Evolutionary conservation across 1,284 basidiomycete species (phyloP).

Genomic region (Puccinia novopanici): DNA sequence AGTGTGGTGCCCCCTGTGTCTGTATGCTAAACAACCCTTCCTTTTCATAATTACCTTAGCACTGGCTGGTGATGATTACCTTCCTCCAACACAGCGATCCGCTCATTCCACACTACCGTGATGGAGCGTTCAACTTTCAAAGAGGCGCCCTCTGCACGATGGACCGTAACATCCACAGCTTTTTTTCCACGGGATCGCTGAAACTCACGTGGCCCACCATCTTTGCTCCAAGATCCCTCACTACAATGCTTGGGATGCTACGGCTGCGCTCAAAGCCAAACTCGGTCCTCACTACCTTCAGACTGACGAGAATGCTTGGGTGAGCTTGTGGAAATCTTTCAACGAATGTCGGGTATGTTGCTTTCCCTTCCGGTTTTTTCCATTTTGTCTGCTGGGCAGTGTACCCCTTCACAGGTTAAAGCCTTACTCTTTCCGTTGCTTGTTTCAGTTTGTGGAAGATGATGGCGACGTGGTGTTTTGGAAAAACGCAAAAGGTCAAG

Average conservation of each 20-base stretch:
- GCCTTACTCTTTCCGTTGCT: not conserved
- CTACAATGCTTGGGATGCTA: conserved; percentile 87
- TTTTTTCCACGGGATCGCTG: conserved; percentile 83
- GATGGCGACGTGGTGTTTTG: conserved; percentile 87
- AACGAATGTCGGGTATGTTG: conserved; percentile 61
- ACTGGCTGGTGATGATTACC: conserved; percentile 51
- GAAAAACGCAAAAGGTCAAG: conserved; percentile 80
- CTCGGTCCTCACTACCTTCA: conserved; percentile 67
- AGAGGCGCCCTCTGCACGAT: conserved; percentile 92
- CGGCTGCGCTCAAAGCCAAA: conserved; percentile 78
- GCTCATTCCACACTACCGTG: conserved; percentile 90
- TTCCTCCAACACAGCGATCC: conserved; percentile 93
- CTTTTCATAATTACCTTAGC: not conserved
- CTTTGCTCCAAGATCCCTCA: conserved; percentile 90
- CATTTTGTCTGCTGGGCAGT: not conserved
- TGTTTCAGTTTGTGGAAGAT: conserved; percentile 80
- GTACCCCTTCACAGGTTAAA: too few species aligned
- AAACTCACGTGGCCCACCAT: conserved; percentile 90
- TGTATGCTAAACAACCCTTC: not conserved
- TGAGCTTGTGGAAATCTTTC: conserved; percentile 63
- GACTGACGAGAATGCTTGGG: conserved; percentile 63
- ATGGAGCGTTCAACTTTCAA: conserved; percentile 85
- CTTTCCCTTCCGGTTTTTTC: not conserved
- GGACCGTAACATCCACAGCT: conserved; percentile 63
- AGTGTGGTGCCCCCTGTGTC: not conserved